Evolutionary conservation across 108 stramenopile genomes (phyloP).

Genomic region (Craspedostauros australis): DNA sequence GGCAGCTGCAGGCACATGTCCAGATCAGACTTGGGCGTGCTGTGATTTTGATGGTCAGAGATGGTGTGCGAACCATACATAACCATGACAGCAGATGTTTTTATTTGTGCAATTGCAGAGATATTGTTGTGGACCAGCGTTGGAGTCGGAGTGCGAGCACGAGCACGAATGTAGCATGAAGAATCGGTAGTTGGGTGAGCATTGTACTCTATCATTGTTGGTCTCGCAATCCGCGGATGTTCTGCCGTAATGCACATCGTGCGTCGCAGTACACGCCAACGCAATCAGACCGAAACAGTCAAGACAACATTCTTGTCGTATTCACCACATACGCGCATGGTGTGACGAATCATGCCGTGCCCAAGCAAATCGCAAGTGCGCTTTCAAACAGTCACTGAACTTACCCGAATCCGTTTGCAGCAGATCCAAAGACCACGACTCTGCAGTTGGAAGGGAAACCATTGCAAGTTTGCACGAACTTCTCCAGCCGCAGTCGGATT

Average conservation of each 20-base stretch:
- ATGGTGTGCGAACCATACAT: too few relatives aligned
- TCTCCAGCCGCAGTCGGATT: constrained; percentile 51
- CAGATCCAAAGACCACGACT: constrained; percentile 83
- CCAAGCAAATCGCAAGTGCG: not conserved
- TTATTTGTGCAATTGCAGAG: too few relatives aligned
- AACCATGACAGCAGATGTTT: too few relatives aligned
- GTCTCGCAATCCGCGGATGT: too few relatives aligned
- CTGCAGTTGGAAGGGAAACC: constrained; percentile 73
- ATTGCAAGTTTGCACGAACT: constrained; percentile 45
- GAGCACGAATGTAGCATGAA: too few relatives aligned
- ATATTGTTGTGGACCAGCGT: too few relatives aligned
- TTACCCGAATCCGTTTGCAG: constrained; percentile 85
- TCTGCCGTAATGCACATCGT: too few relatives aligned
- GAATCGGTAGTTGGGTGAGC: too few relatives aligned
- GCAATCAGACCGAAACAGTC: not conserved
- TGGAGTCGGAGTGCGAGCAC: too few relatives aligned
- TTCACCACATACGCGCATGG: not conserved
- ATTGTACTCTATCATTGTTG: too few relatives aligned
- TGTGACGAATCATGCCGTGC: not conserved
- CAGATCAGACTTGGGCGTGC: constrained; percentile 71
- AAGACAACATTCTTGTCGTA: not conserved
- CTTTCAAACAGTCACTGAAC: constrained; percentile 5
- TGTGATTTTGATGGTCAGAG: not conserved
- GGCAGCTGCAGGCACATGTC: constrained; percentile 84
- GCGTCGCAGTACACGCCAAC: too few relatives aligned